These are phyloP conservation scores for Byssochlamys sp. DNA, from an alignment of 2,329 filamentous ascomycete species.

Conservation along the genomic window DNA sequence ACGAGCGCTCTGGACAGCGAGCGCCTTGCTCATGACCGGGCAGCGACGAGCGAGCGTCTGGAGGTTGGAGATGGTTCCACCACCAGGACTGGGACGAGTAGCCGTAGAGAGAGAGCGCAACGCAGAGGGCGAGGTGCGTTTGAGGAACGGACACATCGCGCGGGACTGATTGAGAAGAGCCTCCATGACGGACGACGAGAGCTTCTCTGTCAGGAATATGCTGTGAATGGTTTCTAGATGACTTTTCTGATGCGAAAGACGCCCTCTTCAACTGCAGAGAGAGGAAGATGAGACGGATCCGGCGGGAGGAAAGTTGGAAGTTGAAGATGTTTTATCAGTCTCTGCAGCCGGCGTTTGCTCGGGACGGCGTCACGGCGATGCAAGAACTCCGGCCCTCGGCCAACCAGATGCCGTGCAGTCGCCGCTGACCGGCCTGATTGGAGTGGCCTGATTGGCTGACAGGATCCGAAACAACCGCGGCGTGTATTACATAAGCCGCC, in stretches of 20 bases:
- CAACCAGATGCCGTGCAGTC: neutral
- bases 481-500: neutral
- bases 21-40: conserved; percentile 96
- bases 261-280: neutral
- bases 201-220: neutral
- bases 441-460: neutral
- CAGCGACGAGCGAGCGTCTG: conserved; percentile 89
- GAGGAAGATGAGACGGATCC: neutral
- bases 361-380: neutral
- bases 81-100: conserved; percentile 59
- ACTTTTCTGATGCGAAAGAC: neutral
- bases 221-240: too few species aligned
- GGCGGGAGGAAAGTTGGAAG: neutral
- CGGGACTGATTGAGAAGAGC: conserved; percentile 87
- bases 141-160: conserved; percentile 93
- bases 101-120: conserved; percentile 74
- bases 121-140: conserved; percentile 82
- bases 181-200: conserved; percentile 56
- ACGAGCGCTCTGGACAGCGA: conserved; percentile 64
- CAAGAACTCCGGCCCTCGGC: neutral
- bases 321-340: neutral
- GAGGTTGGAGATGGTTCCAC: conserved; percentile 91
- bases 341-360: neutral
- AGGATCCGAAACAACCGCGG: neutral
- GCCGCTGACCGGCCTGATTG: neutral